Evolutionary conservation across 345 rosid genomes (phyloP).

Genomic region (Citrus inodora): DNA sequence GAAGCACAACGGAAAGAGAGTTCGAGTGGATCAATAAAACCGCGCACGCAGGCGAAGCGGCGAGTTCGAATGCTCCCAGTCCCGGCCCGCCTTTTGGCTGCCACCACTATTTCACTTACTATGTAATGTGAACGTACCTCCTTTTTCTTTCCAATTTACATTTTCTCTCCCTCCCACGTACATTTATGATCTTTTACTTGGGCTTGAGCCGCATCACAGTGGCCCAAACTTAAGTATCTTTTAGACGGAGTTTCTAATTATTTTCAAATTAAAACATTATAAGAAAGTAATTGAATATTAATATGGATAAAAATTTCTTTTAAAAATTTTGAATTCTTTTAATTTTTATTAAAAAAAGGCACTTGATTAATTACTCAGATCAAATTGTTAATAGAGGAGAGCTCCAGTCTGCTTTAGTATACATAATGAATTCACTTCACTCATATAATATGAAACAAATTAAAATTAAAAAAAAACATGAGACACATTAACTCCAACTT

Average conservation of each 20-base stretch:
- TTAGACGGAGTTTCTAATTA: no score
- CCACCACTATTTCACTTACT: background rate
- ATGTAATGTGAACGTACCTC: background rate
- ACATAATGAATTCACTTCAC: no score
- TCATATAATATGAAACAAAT: no score
- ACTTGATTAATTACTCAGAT: no score
- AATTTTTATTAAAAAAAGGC: no score
- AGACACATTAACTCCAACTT: no score
- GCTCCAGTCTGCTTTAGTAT: background rate
- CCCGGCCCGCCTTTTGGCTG: slow-evolving; percentile 32
- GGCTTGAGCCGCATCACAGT: background rate
- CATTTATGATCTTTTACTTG: background rate
- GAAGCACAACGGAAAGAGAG: background rate
- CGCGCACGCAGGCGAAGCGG: background rate
- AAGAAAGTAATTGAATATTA: no score
- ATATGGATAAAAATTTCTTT: no score
- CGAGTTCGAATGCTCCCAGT: slow-evolving; percentile 24
- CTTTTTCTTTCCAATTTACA: background rate
- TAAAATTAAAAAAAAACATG: no score
- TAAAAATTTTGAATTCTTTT: no score
- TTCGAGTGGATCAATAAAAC: background rate
- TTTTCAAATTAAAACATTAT: no score
- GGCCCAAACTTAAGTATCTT: background rate
- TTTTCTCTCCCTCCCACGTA: background rate
- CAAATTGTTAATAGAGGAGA: no score